phyloP scores from a whole-genome alignment of 73 alveolate species.

The Stentor coeruleus region DNA sequence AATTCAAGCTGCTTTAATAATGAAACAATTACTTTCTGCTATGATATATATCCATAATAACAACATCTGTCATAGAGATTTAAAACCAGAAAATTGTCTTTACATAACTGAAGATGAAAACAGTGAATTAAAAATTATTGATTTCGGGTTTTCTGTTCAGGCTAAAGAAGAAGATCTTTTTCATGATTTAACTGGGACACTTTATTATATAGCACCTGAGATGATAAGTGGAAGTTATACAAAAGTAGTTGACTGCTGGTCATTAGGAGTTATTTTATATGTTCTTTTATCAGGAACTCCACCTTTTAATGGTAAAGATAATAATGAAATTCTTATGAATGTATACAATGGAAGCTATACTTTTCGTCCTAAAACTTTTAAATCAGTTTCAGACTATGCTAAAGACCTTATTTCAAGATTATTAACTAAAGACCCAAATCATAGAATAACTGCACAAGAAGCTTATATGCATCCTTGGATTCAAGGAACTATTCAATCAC shows the following conservation, averaged over 20 bases:
- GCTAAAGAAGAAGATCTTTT: conserved; percentile 46
- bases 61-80: conserved; percentile 70
- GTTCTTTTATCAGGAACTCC: conserved; percentile 72
- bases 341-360: conserved; percentile 53
- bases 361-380: conserved; percentile 49
- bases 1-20: conserved; percentile 44
- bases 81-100: conserved; percentile 92
- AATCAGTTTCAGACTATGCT: conserved; percentile 61
- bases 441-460: conserved; percentile 81
- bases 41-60: conserved; percentile 41
- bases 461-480: conserved; percentile 92
- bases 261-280: conserved; percentile 78
- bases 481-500: conserved; percentile 42
- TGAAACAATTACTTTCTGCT: conserved; percentile 51
- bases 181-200: conserved; percentile 68
- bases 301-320: conserved; percentile 80
- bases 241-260: conserved; percentile 81
- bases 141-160: conserved; percentile 81
- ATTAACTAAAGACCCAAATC: conserved; percentile 70
- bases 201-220: conserved; percentile 90
- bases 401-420: conserved; percentile 70
- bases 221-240: conserved; percentile 68
- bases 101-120: conserved; percentile 63
- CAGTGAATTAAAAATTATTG: conserved; percentile 81
- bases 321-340: conserved; percentile 69